Evolutionary conservation across 257 asterid genomes (phyloP), one percentile per base, ranked within the genome.

Genomic region (Nicotiana paniculata): DNA sequence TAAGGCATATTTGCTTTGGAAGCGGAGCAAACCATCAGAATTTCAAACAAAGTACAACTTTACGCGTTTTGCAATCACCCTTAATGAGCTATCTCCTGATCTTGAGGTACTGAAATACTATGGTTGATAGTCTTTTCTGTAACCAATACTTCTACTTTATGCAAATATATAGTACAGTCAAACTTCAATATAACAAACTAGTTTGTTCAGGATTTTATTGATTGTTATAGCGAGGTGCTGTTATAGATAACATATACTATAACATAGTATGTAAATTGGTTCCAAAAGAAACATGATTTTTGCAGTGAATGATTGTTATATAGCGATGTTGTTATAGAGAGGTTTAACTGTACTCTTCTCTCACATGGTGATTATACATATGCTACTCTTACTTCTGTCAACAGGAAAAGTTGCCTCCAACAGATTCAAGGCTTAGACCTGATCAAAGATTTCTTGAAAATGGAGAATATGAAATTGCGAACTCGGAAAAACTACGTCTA

Each of bases 381-480:
- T 7, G 3, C 48, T 39, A 39, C 48, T 1, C 0, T 37, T 37
- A 39, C 48, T 66, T 6, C 0, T 26, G 39, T 30, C 15, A 83
- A 17, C 82, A 81, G 87, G 84, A 81, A 39, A 65, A 84, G 76
- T 48, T 84, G 64, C 87, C 87, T 58, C 87, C 87, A 32, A 84
- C 87, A 28, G 87, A 84, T 75, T 84, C 87, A 81, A 84, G 87
- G 66, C 82, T 63, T 66, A 84, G 87, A 59, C 87, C 87, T 64
- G 87, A 84, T 76, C 87, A 81, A 64, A 81, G 84, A 65, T 81
- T 28, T 55, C 87, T 84, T 54, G 87, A 84, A 72, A 84, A 84
- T 26, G 84, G 84, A 26, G 74, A 81, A 64, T 81, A 80, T 54
- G 84, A 84, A 74, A 65, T 53, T 67, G 87, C 87, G 30, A 81